Evolutionary conservation across 2,329 filamentous ascomycete genomes (phyloP), one percentile per base, ranked within the genome.

Genomic region (Verticillium longisporum): DNA sequence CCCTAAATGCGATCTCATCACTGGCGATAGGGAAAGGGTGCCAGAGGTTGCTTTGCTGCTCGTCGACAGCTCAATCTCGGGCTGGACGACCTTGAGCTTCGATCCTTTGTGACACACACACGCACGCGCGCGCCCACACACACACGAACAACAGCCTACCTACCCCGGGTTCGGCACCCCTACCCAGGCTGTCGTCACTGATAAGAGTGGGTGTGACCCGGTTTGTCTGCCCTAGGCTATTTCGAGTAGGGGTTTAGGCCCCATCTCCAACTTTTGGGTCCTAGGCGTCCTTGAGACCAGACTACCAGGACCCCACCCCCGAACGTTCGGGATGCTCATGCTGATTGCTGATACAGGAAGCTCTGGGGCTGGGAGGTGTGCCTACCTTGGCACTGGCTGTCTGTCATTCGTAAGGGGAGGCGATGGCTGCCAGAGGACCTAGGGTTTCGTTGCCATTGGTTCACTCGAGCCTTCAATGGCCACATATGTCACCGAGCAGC

Each of bases 141-240:
- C 45, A 68, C 50, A 65, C 65, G 14, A 63, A 70, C 4, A 55
- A 69, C 21, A 63, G 69, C 45, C 68, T 69, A 9, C 45, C 68
- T 21, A 68, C 68, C 34, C 34, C n/a, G 65, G 64, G 34, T 70
- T 70, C 67, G 68, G 65, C 31, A 70, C 69, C 68, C 68, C 68
- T 6, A 68, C 68, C 6, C 63, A 70, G 34, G 61, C 69, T 15
- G 69, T 70, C 14, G 68, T 50, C 45, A 50, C 45, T 50, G 45
- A 50, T 50, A 50, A 50, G 45, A 21, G 45, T 50, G n/a, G 45
- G 45, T 50, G 18, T 50, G 45, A 18, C 45, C 26, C 45, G 45
- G 18, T 50, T 36, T 9, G 45, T 50, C 45, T n/a, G 38, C 45
- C 45, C 45, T 50, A 50, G 45, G 45, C 45, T 50, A 18, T 21